A percentile compares a stretch with the other conserved stretches of the same genome.
phyloP scores from a whole-genome alignment of 139 green algal genomes.

The Chlorella sp. region DNA sequence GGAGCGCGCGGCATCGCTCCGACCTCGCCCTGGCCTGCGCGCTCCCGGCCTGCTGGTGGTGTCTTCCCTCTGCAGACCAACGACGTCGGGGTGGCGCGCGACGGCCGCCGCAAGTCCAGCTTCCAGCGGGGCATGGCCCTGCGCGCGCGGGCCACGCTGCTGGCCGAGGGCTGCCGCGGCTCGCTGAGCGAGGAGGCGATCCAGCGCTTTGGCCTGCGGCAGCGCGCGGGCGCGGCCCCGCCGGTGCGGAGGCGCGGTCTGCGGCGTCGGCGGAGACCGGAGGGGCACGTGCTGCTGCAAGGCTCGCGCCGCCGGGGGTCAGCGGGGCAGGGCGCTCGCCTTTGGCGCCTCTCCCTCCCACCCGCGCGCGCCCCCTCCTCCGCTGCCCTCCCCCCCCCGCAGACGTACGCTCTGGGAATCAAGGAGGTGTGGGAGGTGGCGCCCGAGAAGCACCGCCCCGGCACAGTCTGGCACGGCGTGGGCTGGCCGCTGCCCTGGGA shows the following conservation, averaged over 20 bases:
- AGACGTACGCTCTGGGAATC: constrained; percentile 91
- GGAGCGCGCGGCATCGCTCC: no score
- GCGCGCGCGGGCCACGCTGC: constrained; percentile 75
- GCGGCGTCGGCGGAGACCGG: no score
- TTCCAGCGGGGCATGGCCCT: constrained; percentile 82
- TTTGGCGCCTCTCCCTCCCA: no score
- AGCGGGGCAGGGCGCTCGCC: no score
- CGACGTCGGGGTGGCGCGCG: constrained; percentile 80
- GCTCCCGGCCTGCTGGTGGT: no score
- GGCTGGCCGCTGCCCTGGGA: constrained; percentile 76
- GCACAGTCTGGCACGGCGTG: constrained; percentile 83
- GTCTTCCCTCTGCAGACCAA: constrained; percentile 61
- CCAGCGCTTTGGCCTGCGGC: constrained; percentile 65
- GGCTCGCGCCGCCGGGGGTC: no score
- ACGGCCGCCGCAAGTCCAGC: constrained; percentile 59
- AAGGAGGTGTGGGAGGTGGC: constrained; percentile 91
- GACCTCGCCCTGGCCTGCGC: no score
- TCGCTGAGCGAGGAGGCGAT: constrained; percentile 86
- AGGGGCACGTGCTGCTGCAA: no score
- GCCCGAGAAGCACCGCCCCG: constrained; percentile 66
- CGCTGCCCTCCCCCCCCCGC: no score
- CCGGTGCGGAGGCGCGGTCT: no score
- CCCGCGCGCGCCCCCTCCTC: no score
- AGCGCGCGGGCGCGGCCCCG: constrained; percentile 53
- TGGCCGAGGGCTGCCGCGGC: constrained; percentile 90